Evolutionary conservation across 2,329 filamentous ascomycete genomes (phyloP).

Genomic region (Aspergillus costaricaensis): DNA sequence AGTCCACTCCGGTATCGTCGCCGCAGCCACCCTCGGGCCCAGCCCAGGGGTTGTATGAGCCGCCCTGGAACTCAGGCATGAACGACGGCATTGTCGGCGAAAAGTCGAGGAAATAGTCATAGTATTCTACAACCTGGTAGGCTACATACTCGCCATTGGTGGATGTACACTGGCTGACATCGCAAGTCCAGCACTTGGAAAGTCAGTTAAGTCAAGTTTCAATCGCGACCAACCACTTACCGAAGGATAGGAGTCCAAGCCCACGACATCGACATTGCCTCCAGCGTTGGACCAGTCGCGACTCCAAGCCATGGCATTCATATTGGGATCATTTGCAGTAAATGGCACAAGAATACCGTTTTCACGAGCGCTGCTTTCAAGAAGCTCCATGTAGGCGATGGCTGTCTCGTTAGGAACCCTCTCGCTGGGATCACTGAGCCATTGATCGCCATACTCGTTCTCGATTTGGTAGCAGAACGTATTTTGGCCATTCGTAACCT

Average conservation of each 20-base stretch:
- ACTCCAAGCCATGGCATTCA: slow-evolving; percentile 61
- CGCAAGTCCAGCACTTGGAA: slow-evolving; percentile 66
- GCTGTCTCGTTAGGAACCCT: slow-evolving; percentile 54
- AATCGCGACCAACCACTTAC: slow-evolving; percentile 47
- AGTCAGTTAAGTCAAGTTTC: slow-evolving; percentile 46
- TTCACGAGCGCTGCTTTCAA: slow-evolving; percentile 56
- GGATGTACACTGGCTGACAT: slow-evolving; percentile 61
- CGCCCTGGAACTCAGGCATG: slow-evolving; percentile 63
- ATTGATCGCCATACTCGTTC: slow-evolving; percentile 45
- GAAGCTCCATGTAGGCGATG: slow-evolving; percentile 44
- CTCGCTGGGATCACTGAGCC: slow-evolving; percentile 29
- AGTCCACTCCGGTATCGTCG: slow-evolving; percentile 58
- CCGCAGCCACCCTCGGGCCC: slow-evolving; percentile 60
- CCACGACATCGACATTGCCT: slow-evolving; percentile 44
- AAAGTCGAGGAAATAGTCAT: slow-evolving; percentile 49
- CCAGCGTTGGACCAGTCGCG: slow-evolving; percentile 59
- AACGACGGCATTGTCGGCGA: slow-evolving; percentile 51
- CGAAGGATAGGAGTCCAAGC: slow-evolving; percentile 45
- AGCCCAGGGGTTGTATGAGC: slow-evolving; percentile 63
- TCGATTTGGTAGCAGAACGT: slow-evolving; percentile 35
- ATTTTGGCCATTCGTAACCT: slow-evolving; percentile 33
- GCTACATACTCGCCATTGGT: slow-evolving; percentile 62
- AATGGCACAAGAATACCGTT: slow-evolving; percentile 62
- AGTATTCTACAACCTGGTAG: slow-evolving; percentile 54
- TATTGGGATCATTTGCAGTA: slow-evolving; percentile 62